Percentiles rank a stretch among this genome's conserved stretches.
Conservation (phyloP, 768 basidiomycete genomes). For the Lentinus tigrinus region DNA sequence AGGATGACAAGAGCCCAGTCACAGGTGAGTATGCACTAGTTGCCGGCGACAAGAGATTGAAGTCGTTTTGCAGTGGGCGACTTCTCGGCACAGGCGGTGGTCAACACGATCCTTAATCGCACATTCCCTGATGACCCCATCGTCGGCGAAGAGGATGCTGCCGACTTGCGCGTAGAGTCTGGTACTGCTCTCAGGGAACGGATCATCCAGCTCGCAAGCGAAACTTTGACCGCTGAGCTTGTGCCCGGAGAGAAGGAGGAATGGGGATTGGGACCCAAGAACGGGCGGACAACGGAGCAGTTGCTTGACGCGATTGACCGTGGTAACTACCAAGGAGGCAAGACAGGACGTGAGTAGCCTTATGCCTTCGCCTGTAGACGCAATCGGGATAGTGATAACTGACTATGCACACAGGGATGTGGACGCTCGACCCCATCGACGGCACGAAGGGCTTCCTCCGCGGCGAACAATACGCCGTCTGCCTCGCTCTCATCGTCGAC, state of each 20-base stretch:
- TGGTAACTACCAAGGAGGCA: constrained; percentile 73
- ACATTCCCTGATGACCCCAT: constrained; percentile 87
- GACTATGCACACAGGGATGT: constrained; percentile 30
- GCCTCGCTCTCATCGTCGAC: constrained; percentile 53
- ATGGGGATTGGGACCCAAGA: constrained; percentile 74
- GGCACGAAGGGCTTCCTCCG: constrained; percentile 64
- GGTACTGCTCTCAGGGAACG: constrained; percentile 50
- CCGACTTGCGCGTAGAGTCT: constrained; percentile 60
- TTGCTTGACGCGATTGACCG: constrained; percentile 86
- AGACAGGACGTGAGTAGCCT: constrained; percentile 60
- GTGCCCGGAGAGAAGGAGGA: constrained; percentile 52
- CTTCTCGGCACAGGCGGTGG: constrained; percentile 89
- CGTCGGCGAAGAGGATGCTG: constrained; percentile 93
- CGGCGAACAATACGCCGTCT: constrained; percentile 61
- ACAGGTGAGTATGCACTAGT: constrained; percentile 40
- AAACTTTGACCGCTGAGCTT: constrained; percentile 60
- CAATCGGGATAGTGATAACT: not conserved
- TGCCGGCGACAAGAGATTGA: too few relatives aligned
- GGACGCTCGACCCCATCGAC: constrained; percentile 54
- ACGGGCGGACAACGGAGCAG: constrained; percentile 50
- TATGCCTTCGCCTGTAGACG: not conserved
- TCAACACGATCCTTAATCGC: constrained; percentile 72
- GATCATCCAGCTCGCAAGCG: constrained; percentile 82
- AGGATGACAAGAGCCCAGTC: constrained; percentile 80
- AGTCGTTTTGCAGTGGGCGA: constrained; percentile 84